Conservation (phyloP, 23 red algal genomes). For the Gracilariopsis chorda region DNA sequence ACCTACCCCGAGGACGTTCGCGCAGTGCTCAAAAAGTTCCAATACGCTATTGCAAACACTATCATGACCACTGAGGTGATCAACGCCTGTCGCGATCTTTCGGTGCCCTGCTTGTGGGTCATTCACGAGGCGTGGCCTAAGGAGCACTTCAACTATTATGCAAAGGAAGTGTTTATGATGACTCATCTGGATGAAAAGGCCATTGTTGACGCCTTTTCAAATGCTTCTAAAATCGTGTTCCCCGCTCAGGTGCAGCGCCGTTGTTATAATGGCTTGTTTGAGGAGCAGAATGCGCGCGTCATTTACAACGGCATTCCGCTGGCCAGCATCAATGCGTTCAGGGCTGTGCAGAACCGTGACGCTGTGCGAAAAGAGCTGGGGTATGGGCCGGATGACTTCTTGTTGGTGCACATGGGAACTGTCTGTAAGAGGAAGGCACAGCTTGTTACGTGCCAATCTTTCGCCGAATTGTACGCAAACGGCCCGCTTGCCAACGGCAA, state of each 20-base stretch:
- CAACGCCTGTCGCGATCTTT: slow-evolving; percentile 56
- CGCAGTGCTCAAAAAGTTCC: slow-evolving; percentile 43
- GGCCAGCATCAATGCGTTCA: slow-evolving; percentile 87
- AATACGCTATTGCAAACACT: slow-evolving; percentile 90
- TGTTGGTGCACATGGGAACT: slow-evolving; percentile 96
- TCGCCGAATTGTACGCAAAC: slow-evolving; percentile 67
- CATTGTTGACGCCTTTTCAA: slow-evolving; percentile 66
- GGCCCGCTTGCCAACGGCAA: slow-evolving; percentile 28
- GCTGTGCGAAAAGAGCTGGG: slow-evolving; percentile 79
- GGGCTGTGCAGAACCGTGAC: slow-evolving; percentile 76
- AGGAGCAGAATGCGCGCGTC: slow-evolving; percentile 57
- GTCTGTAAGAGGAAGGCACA: slow-evolving; percentile 96
- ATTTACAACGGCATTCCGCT: slow-evolving; percentile 98
- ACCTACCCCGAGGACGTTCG: slow-evolving; percentile 58
- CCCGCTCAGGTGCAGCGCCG: slow-evolving; percentile 83
- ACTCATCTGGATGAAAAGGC: slow-evolving; percentile 70
- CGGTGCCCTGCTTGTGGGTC: slow-evolving; percentile 75
- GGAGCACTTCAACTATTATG: slow-evolving; percentile 95
- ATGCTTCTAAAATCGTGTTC: slow-evolving; percentile 92
- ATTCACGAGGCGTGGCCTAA: slow-evolving; percentile 98
- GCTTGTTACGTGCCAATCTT: slow-evolving; percentile 85
- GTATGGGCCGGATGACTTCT: slow-evolving; percentile 67
- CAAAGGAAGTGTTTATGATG: slow-evolving; percentile 97
- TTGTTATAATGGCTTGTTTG: slow-evolving; percentile 86
- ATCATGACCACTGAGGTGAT: slow-evolving; percentile 96